Conservation (phyloP, 1,284 basidiomycete genomes). For the Schizopora paradoxa region DNA sequence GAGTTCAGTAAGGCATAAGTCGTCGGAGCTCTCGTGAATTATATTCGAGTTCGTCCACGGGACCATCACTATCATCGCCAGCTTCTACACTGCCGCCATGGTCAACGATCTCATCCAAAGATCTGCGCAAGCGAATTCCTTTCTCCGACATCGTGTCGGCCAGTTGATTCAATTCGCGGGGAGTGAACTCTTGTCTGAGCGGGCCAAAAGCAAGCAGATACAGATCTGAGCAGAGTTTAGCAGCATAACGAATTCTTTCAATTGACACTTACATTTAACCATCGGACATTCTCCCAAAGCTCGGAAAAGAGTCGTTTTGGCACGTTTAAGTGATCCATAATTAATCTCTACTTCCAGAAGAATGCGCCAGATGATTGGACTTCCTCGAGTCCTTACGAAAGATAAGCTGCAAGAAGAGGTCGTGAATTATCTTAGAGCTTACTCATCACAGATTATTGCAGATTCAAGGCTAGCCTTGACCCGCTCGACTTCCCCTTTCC, state of each 20-base stretch:
- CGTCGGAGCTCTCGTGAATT: constrained; percentile 53
- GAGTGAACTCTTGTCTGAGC: constrained; percentile 62
- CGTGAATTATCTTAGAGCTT: constrained; percentile 23
- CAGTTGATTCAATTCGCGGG: constrained; percentile 62
- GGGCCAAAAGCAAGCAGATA: constrained; percentile 83
- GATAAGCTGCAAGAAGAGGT: constrained; percentile 5
- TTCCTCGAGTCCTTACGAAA: constrained; percentile 56
- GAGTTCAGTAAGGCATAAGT: constrained; percentile 53
- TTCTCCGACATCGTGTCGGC: constrained; percentile 81
- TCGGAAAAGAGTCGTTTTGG: constrained; percentile 75
- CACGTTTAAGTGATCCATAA: constrained; percentile 51
- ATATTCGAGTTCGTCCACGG: constrained; percentile 53
- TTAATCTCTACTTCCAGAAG: constrained; percentile 82
- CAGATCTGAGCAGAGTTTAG: constrained; percentile 48
- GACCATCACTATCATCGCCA: constrained; percentile 27
- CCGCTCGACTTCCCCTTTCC: constrained; percentile 65
- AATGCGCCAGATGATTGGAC: constrained; percentile 70
- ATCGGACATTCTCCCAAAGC: constrained; percentile 81
- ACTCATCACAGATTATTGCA: constrained; percentile 64
- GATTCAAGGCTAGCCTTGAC: constrained; percentile 56
- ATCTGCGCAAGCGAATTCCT: constrained; percentile 65
- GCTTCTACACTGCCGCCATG: too few relatives aligned
- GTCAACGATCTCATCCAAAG: constrained; percentile 58
- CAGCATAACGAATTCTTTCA: constrained; percentile 7
- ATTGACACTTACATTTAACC: constrained; percentile 55